A percentile compares a stretch with the other conserved stretches of the same genome.
phyloP scores from a whole-genome alignment of 2,329 filamentous ascomycete species.

The Graphilbum sp. region DNA sequence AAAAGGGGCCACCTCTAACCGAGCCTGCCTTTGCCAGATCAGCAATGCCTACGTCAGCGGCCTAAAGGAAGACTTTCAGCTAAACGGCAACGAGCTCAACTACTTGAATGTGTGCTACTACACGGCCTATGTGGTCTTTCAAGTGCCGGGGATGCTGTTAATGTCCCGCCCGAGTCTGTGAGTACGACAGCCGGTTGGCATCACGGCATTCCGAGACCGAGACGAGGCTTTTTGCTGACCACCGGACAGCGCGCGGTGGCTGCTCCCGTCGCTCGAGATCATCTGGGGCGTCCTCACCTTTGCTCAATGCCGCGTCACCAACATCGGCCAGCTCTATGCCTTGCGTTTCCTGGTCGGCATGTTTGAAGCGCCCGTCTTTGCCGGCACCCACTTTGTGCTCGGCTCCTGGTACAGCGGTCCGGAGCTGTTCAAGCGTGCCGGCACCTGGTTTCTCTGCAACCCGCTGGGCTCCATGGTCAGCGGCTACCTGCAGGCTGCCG shows the following conservation, averaged over 20 bases:
- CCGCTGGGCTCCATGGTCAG: conserved; percentile 15
- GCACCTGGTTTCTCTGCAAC: conserved; percentile 11
- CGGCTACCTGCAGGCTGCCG: conserved; percentile 31
- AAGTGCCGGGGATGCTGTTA: conserved; percentile 16
- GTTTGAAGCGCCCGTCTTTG: conserved; percentile 17
- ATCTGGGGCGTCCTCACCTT: conserved; percentile 18
- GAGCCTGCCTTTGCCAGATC: too few species aligned
- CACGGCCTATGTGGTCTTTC: conserved; percentile 20
- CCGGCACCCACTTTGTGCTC: conserved; percentile 17
- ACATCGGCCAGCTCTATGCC: conserved; percentile 16
- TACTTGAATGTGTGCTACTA: conserved; percentile 25
- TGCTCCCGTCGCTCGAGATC: conserved; percentile 15
- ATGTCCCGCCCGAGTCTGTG: conserved; percentile 15
- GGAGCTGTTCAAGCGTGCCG: conserved; percentile 15
- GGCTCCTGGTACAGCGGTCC: conserved; percentile 13
- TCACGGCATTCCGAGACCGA: too few species aligned
- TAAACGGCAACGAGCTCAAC: conserved; percentile 23
- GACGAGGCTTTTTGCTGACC: background rate
- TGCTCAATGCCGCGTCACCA: conserved; percentile 14
- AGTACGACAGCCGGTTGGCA: conserved; percentile 1
- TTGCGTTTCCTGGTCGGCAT: conserved; percentile 17
- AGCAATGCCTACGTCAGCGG: conserved; percentile 22
- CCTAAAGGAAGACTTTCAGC: conserved; percentile 20
- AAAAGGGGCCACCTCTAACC: too few species aligned
- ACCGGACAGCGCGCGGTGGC: conserved; percentile 15